These are phyloP conservation scores for Mucor piriformis DNA, from an alignment of 371 early-diverging fungal species.

Conservation along the genomic window DNA sequence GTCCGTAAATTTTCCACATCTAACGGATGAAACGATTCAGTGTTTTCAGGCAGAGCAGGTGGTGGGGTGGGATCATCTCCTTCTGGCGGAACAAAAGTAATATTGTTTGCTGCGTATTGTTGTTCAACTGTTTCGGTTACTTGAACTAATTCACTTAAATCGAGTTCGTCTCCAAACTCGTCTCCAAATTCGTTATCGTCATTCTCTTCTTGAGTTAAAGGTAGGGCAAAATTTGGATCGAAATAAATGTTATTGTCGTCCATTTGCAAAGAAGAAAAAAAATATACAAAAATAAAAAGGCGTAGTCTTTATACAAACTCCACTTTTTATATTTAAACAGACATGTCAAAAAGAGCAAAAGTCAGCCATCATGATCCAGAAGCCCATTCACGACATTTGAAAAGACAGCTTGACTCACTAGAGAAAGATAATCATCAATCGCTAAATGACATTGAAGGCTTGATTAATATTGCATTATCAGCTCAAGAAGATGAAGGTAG, in stretches of 20 bases:
- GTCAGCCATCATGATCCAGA: slow-evolving; percentile 40
- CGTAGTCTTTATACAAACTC: not conserved
- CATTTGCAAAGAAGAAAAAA: not conserved
- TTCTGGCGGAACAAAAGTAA: slow-evolving; percentile 18
- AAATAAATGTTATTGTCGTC: not conserved
- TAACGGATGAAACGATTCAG: slow-evolving; percentile 46
- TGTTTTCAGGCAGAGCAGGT: slow-evolving; percentile 10
- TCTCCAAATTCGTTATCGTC: slow-evolving; percentile 17
- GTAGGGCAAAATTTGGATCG: not conserved
- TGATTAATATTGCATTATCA: slow-evolving; percentile 55
- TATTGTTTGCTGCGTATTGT: slow-evolving; percentile 10
- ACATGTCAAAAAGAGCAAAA: slow-evolving; percentile 32
- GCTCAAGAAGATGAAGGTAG: slow-evolving; percentile 47
- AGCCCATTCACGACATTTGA: slow-evolving; percentile 50
- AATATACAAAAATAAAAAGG: not conserved
- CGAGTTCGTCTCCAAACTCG: slow-evolving; percentile 35
- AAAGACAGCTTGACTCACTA: slow-evolving; percentile 63
- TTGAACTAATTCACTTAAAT: slow-evolving; percentile 16
- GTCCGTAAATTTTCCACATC: slow-evolving; percentile 60
- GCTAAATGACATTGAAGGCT: slow-evolving; percentile 59
- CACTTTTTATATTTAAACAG: not conserved
- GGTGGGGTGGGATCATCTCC: slow-evolving; percentile 25
- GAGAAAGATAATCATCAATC: slow-evolving; percentile 69
- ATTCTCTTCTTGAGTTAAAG: not conserved
- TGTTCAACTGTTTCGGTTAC: slow-evolving; percentile 23